Conservation (phyloP, 371 early-diverging fungal genomes). For the Mortierella polycephala region DNA sequence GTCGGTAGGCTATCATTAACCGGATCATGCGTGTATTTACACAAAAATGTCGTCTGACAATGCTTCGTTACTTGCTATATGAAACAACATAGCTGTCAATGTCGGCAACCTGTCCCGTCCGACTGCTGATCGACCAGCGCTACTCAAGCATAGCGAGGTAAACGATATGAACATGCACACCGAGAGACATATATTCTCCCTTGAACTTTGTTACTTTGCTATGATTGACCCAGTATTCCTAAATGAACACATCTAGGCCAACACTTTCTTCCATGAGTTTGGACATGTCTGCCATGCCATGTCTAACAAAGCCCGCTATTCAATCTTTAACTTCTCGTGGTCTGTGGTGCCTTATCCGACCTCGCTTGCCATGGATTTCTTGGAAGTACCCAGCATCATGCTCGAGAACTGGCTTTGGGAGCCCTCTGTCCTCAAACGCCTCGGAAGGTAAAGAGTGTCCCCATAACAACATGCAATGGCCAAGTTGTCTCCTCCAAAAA, state of each 20-base stretch:
- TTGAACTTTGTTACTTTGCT: not conserved
- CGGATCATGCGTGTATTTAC: not conserved
- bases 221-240: no score
- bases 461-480: no score
- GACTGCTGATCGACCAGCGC: slow-evolving; percentile 75
- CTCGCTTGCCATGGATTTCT: slow-evolving; percentile 74
- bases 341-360: slow-evolving; percentile 48
- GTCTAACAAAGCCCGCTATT: slow-evolving; percentile 63
- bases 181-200: slow-evolving; percentile 54
- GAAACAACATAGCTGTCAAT: slow-evolving; percentile 27
- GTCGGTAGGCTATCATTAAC: slow-evolving; percentile 17
- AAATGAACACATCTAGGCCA: slow-evolving; percentile 14
- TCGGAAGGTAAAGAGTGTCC: slow-evolving; percentile 57
- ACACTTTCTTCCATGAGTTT: slow-evolving; percentile 60
- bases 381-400: slow-evolving; percentile 94
- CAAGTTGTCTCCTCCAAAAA: not conserved
- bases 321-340: slow-evolving; percentile 56
- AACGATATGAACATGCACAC: slow-evolving; percentile 44
- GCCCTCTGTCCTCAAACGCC: slow-evolving; percentile 68
- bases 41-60: not conserved
- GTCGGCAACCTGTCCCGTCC: slow-evolving; percentile 52
- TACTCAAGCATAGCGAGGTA: slow-evolving; percentile 88
- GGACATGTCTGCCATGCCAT: slow-evolving; percentile 88
- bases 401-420: slow-evolving; percentile 91
- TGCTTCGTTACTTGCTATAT: not conserved